Conservation (phyloP, 139 green algal species). For the Trebouxia sp. region DNA sequence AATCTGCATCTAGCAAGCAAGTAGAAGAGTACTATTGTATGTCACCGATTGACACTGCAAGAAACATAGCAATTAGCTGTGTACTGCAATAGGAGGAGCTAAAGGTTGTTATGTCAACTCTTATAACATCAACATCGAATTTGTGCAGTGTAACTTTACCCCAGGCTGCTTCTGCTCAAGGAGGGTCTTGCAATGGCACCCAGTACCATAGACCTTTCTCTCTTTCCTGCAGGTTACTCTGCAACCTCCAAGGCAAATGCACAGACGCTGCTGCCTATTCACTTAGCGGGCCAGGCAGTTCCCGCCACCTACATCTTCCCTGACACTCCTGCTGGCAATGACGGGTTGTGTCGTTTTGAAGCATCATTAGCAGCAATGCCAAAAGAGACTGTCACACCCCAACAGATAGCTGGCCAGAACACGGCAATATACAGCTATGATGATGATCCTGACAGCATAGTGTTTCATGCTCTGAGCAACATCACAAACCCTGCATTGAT, state of each 20-base stretch:
- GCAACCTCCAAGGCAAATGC: neutral
- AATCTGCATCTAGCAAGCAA: too few species aligned
- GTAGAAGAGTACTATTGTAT: too few species aligned
- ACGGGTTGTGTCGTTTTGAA: neutral
- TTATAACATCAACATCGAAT: too few species aligned
- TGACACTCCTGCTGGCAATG: neutral
- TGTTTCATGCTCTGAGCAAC: neutral
- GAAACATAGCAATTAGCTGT: too few species aligned
- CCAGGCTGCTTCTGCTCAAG: neutral
- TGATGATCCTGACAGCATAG: neutral
- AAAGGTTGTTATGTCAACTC: too few species aligned
- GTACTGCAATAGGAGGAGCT: too few species aligned
- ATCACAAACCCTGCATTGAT: neutral
- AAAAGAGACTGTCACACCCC: neutral
- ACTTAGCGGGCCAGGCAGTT: neutral
- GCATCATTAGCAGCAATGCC: neutral
- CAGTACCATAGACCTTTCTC: neutral
- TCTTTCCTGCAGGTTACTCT: neutral
- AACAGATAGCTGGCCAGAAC: neutral
- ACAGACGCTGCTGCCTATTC: neutral
- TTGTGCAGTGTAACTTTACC: neutral
- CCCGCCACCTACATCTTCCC: constrained; percentile 6
- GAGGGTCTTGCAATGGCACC: neutral
- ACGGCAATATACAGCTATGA: neutral
- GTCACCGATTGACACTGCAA: too few species aligned